A percentile compares a stretch with the other conserved stretches of the same genome.
phyloP scores from a whole-genome alignment of 1,284 basidiomycete species.

The Coniferiporia sulphurascens region DNA sequence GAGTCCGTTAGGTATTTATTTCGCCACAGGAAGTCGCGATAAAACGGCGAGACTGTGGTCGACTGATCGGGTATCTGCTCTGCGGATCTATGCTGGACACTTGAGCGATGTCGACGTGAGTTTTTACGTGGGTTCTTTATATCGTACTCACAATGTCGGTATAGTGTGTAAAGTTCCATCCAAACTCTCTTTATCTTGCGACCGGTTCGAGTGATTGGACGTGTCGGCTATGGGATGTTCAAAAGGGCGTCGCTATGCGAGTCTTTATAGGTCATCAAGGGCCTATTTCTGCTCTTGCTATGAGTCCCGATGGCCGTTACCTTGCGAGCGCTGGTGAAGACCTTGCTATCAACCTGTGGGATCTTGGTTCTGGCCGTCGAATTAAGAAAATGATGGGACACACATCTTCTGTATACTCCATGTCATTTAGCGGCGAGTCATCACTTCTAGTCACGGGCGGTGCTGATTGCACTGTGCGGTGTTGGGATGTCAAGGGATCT shows the following conservation, averaged over 20 bases:
- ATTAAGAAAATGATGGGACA: constrained; percentile 99
- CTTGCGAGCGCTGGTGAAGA: constrained; percentile 93
- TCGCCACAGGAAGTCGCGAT: constrained; percentile 93
- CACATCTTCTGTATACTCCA: constrained; percentile 80
- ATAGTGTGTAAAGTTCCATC: constrained; percentile 94
- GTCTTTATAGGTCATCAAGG: constrained; percentile 96
- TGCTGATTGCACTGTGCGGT: constrained; percentile 91
- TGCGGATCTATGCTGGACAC: constrained; percentile 95
- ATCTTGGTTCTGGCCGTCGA: constrained; percentile 85
- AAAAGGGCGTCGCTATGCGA: constrained; percentile 88
- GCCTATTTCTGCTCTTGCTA: constrained; percentile 80
- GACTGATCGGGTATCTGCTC: constrained; percentile 82
- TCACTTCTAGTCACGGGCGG: constrained; percentile 85
- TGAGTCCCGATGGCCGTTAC: constrained; percentile 92
- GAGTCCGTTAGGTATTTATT: constrained; percentile 98
- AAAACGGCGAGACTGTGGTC: constrained; percentile 95
- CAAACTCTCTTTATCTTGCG: constrained; percentile 95
- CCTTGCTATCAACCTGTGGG: constrained; percentile 92
- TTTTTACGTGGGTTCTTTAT: constrained; percentile 20
- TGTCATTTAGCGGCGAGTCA: constrained; percentile 91
- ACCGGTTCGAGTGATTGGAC: constrained; percentile 97
- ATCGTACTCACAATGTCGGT: not conserved
- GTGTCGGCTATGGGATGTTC: constrained; percentile 97
- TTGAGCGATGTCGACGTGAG: constrained; percentile 95
- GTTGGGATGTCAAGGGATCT: constrained; percentile 90